Evolutionary conservation across 2,329 filamentous ascomycete species (phyloP).

Genomic region (Chalara sp.): DNA sequence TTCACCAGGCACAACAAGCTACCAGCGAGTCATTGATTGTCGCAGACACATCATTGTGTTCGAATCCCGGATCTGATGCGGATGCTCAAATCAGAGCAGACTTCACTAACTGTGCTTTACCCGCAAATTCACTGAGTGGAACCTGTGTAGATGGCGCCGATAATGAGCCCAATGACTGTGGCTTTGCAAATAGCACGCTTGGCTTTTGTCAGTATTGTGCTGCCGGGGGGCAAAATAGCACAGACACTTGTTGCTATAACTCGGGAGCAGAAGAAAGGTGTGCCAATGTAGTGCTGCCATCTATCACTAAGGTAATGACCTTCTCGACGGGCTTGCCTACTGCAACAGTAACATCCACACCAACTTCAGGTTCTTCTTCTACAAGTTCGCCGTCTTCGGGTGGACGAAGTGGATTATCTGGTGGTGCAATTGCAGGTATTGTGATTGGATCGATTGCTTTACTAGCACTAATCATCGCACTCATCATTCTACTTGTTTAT

Average conservation of each 20-base stretch:
- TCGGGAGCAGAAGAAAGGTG: constrained; percentile 71
- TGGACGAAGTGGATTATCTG: constrained; percentile 50
- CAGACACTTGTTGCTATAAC: constrained; percentile 89
- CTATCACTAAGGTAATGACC: constrained; percentile 62
- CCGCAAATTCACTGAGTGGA: constrained; percentile 69
- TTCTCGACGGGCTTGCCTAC: constrained; percentile 46
- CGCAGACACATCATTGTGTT: constrained; percentile 67
- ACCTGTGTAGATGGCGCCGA: constrained; percentile 68
- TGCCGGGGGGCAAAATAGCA: constrained; percentile 78
- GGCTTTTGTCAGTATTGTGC: constrained; percentile 86
- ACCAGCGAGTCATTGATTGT: constrained; percentile 83
- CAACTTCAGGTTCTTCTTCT: constrained; percentile 11
- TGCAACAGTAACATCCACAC: constrained; percentile 33
- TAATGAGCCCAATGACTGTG: constrained; percentile 85
- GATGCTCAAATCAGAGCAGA: constrained; percentile 80
- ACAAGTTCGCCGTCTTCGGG: constrained; percentile 5
- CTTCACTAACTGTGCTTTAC: constrained; percentile 82
- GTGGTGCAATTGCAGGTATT: constrained; percentile 87
- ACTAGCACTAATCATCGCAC: constrained; percentile 58
- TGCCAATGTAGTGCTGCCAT: constrained; percentile 68
- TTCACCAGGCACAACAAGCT: constrained; percentile 65
- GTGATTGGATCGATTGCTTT: constrained; percentile 75
- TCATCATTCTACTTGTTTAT: constrained; percentile 53
- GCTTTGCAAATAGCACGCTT: constrained; percentile 63
- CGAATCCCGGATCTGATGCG: constrained; percentile 56